Percentiles rank a stretch among this genome's conserved stretches.
These are phyloP conservation scores for Lyophyllum semitale DNA, from an alignment of 768 basidiomycete species.

Conservation along the genomic window DNA sequence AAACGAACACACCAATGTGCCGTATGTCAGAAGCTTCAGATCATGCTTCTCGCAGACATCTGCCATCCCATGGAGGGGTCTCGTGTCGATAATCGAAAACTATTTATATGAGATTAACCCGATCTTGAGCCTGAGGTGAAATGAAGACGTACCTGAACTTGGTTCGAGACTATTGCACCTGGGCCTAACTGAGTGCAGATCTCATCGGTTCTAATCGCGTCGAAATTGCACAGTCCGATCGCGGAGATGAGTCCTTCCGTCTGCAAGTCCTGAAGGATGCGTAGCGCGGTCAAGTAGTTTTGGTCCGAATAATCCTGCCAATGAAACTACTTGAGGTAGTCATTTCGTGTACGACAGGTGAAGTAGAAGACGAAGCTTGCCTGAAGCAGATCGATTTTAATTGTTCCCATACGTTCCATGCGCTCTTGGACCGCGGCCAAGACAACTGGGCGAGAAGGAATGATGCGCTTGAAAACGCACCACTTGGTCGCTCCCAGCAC, in stretches of 20 bases:
- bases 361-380: conserved; percentile 32
- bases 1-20: conserved; percentile 61
- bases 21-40: conserved; percentile 79
- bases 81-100: conserved; percentile 83
- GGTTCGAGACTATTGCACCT: conserved; percentile 76
- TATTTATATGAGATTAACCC: conserved; percentile 26
- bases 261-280: conserved; percentile 61
- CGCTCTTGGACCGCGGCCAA: conserved; percentile 69
- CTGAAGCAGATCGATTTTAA: conserved; percentile 71
- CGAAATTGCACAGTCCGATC: conserved; percentile 83
- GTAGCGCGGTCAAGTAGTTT: conserved; percentile 43
- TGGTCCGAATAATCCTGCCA: conserved; percentile 71
- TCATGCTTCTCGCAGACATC: conserved; percentile 74
- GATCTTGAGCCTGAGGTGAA: not conserved
- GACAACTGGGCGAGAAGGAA: conserved; percentile 55
- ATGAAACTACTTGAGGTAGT: conserved; percentile 55
- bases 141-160: conserved; percentile 63
- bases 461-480: conserved; percentile 70
- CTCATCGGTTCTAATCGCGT: conserved; percentile 72
- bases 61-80: conserved; percentile 76
- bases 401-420: conserved; percentile 63
- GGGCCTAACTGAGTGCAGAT: conserved; percentile 76
- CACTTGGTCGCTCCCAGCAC: conserved; percentile 83
- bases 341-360: not conserved
- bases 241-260: conserved; percentile 58